Evolutionary conservation across 2,329 filamentous ascomycete species (phyloP), one percentile per base, ranked within the genome.

Genomic region (Niveomyces coronatus): DNA sequence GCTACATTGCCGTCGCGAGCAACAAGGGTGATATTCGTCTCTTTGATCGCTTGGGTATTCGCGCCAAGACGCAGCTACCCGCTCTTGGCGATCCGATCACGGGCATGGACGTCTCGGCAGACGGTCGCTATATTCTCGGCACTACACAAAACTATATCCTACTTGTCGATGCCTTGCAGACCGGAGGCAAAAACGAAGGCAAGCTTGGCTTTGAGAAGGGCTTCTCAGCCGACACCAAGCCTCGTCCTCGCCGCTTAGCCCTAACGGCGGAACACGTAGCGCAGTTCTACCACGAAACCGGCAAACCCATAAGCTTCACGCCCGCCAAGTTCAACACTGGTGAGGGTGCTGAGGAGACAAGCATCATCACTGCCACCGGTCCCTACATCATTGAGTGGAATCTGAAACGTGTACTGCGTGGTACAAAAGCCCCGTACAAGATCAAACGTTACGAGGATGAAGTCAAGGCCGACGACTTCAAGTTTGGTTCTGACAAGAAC

Each of bases 381-480:
- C 91, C 91, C 0, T 98, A 94, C 64, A 91, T 98, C 48, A 76
- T 98, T 35, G 93, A 94, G 35, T 98, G 91, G 91, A 89, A 79
- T 55, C 61, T 98, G 59, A 91, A 87, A 71, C 94, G 94, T 68
- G 74, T 96, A 1, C 61, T 95, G 11, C 71, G 71, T 16, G 85
- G 85, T 37, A 74, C 74, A 47, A 91, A 88, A 61, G 83, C 91
- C 43, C 82, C 89, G 0, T 98, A 98, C 65, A 84, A 80, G 49
- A 96, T 98, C 70, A 95, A 96, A 70, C 82, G 91, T 13, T 98
- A 98, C 56, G 74, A 78, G 1, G 91, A 98, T 53, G 83, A 94
- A 46, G 87, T 98, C 55, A 95, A 93, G 70, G 91, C 91, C 4
- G 91, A 98, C 58, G 94, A 98, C 58, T 98, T 98, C 77, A 87